These are phyloP conservation scores for Gypsophila paniculata DNA, from an alignment of 179 eudicot genomes.

Conservation along the genomic window DNA sequence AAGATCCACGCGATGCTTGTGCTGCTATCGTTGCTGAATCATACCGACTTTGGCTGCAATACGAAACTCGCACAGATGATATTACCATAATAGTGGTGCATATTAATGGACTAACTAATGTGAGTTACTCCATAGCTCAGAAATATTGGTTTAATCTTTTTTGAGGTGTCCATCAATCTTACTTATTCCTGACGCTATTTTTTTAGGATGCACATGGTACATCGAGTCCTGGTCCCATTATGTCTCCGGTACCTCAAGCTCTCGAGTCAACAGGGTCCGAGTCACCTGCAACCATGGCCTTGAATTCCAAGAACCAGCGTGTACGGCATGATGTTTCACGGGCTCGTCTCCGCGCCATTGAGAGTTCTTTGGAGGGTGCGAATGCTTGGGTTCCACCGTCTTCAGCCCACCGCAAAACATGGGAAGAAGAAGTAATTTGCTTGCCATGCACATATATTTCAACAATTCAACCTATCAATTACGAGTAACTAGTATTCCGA, in stretches of 20 bases:
- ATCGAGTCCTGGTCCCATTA: conserved; percentile 42
- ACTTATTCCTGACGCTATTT: conserved; percentile 15
- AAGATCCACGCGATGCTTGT: conserved; percentile 99
- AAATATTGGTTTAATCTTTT: too few species aligned
- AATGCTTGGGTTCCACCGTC: conserved; percentile 86
- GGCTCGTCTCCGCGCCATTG: conserved; percentile 88
- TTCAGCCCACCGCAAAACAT: conserved; percentile 81
- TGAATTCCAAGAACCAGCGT: conserved; percentile 59
- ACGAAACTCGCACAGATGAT: conserved; percentile 98
- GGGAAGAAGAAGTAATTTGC: conserved; percentile 89
- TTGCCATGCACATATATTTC: conserved; percentile 8
- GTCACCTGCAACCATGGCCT: conserved; percentile 63
- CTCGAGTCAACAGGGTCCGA: conserved; percentile 81
- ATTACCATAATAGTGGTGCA: conserved; percentile 91
- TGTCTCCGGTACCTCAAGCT: conserved; percentile 62
- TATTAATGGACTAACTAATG: conserved; percentile 62
- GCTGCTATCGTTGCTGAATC: conserved; percentile 99
- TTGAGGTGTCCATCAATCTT: conserved; percentile 6
- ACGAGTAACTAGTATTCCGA: not conserved
- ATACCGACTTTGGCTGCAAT: conserved; percentile 95
- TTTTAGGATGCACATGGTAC: conserved; percentile 41
- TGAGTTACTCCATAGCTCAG: too few species aligned
- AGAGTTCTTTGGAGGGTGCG: conserved; percentile 85
- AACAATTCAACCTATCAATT: not conserved
- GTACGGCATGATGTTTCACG: conserved; percentile 82